Evolutionary conservation across 768 basidiomycete species (phyloP).

Genomic region (Rhodotorula diobovata): DNA sequence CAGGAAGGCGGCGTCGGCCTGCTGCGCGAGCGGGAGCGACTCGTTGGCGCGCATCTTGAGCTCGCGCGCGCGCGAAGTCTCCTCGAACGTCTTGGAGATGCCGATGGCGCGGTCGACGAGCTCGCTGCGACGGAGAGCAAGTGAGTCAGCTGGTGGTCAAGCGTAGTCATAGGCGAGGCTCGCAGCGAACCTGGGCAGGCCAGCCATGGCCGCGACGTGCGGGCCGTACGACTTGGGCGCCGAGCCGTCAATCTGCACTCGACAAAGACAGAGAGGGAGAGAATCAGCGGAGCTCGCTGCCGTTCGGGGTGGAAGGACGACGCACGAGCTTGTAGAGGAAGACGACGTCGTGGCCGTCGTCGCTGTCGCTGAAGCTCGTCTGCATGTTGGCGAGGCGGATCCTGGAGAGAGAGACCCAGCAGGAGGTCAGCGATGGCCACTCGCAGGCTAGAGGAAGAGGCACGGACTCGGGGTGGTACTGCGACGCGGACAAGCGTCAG

Average conservation of each 20-base stretch:
- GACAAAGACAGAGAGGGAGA: conserved; percentile 1
- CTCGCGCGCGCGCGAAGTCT: conserved; percentile 62
- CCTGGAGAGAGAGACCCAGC: conserved; percentile 56
- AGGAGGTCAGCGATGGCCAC: not conserved
- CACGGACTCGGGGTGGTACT: conserved; percentile 41
- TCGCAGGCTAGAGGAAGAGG: not conserved
- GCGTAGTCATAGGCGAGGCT: too few relatives aligned
- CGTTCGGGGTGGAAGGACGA: conserved; percentile 6
- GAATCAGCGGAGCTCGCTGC: conserved; percentile 2
- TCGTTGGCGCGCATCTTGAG: conserved; percentile 54
- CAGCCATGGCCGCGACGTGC: conserved; percentile 90
- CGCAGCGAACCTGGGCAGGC: conserved; percentile 55
- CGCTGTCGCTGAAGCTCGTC: conserved; percentile 88
- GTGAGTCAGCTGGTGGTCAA: not conserved
- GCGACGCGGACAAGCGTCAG: not conserved
- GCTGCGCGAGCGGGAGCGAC: conserved; percentile 68
- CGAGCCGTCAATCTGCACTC: conserved; percentile 56
- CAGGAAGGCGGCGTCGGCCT: conserved; percentile 76
- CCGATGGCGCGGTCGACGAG: conserved; percentile 84
- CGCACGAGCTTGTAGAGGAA: conserved; percentile 88
- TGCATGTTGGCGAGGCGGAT: conserved; percentile 94
- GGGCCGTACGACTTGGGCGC: conserved; percentile 86
- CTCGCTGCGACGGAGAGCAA: conserved; percentile 44
- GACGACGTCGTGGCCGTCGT: conserved; percentile 76
- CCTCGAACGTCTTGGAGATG: conserved; percentile 83